Conservation (phyloP, 1,139 yeast species). For the Debaryomycetaceae sp. region DNA sequence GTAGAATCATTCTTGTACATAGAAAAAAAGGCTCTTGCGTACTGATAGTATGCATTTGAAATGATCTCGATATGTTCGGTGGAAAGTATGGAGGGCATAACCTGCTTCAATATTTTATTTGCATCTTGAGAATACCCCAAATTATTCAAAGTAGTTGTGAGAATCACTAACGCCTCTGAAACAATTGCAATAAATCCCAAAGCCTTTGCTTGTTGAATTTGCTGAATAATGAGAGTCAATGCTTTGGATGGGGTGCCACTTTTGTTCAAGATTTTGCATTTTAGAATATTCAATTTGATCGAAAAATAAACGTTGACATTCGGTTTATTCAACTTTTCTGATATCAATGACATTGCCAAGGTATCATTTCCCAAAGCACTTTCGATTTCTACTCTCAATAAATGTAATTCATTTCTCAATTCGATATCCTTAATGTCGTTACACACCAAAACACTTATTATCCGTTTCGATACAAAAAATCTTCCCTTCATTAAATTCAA, state of each 20-base stretch:
- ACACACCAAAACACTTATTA: conserved; percentile 15
- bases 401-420: conserved; percentile 23
- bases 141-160: conserved; percentile 35
- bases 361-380: conserved; percentile 25
- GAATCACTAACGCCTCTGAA: conserved; percentile 37
- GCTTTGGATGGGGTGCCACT: conserved; percentile 40
- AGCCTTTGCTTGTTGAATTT: conserved; percentile 37
- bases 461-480: conserved; percentile 22
- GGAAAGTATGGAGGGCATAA: conserved; percentile 40
- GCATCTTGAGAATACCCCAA: conserved; percentile 37
- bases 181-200: conserved; percentile 38
- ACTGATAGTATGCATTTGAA: conserved; percentile 35
- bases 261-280: conserved; percentile 35
- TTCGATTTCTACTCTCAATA: conserved; percentile 29
- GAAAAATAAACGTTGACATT: conserved; percentile 35
- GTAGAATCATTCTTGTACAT: conserved; percentile 1
- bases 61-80: conserved; percentile 29
- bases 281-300: conserved; percentile 41
- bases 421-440: conserved; percentile 32
- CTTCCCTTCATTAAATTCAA: conserved; percentile 37
- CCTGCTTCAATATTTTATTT: conserved; percentile 25
- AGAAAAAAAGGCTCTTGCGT: conserved; percentile 27
- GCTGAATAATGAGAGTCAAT: conserved; percentile 42
- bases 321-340: conserved; percentile 21
- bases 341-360: conserved; percentile 34